These are phyloP conservation scores for Pseudocercospora fuligena DNA, from an alignment of 2,329 filamentous ascomycete species.

Conservation along the genomic window DNA sequence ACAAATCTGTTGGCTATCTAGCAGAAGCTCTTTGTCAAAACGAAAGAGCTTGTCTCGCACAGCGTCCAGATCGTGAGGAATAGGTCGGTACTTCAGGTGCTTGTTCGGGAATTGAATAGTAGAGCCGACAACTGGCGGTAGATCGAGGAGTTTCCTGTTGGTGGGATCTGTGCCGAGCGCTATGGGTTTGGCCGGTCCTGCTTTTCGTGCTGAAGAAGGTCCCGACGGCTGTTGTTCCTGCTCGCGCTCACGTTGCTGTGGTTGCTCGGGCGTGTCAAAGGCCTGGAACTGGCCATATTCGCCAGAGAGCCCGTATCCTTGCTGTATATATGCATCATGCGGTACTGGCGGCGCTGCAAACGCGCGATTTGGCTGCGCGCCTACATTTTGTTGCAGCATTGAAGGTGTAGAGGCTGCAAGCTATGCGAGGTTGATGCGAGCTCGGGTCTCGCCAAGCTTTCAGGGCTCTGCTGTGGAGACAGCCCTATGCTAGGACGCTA, in stretches of 20 bases:
- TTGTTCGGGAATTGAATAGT: slow-evolving; percentile 32
- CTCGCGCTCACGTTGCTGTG: background rate
- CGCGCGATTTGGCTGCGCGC: background rate
- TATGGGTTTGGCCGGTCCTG: background rate
- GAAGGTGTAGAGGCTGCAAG: background rate
- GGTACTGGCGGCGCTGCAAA: background rate
- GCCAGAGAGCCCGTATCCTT: background rate
- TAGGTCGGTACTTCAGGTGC: slow-evolving; percentile 28
- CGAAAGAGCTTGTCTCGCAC: slow-evolving; percentile 32
- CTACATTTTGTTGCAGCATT: background rate
- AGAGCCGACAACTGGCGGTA: slow-evolving; percentile 32
- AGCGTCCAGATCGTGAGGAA: slow-evolving; percentile 29
- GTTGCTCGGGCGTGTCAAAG: background rate
- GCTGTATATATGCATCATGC: background rate
- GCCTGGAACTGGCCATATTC: background rate
- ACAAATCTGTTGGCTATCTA: slow-evolving; percentile 34
- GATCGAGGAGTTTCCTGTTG: slow-evolving; percentile 18
- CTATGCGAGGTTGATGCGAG: background rate
- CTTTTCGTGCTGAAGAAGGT: background rate
- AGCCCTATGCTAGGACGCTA: no score
- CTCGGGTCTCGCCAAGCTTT: background rate
- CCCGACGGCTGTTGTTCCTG: background rate
- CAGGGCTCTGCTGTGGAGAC: background rate
- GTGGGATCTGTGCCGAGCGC: slow-evolving; percentile 12
- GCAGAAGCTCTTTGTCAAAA: slow-evolving; percentile 27